Percentiles rank a stretch among this genome's conserved stretches.
These are phyloP conservation scores for Raphidocelis subcapitata DNA, from an alignment of 139 green algal species.

Conservation along the genomic window DNA sequence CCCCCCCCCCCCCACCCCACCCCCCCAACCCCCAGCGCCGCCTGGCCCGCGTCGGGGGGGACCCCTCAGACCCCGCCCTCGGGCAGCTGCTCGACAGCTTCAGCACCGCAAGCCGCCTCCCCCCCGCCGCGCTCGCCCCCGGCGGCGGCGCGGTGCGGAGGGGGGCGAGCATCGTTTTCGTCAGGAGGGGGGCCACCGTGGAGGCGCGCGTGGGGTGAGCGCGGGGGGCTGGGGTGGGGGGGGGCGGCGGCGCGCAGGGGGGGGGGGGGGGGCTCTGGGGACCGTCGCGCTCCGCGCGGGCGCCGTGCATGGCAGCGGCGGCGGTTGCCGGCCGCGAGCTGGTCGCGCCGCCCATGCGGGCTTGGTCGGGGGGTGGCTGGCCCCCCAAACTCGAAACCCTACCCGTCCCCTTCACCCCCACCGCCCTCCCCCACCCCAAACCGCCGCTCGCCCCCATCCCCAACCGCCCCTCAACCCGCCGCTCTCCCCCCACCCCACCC, in stretches of 20 bases:
- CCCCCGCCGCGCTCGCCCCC: constrained; percentile 13
- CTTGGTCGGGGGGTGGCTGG: too few species aligned
- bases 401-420: too few species aligned
- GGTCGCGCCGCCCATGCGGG: too few species aligned
- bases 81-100: constrained; percentile 51
- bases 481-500: too few species aligned
- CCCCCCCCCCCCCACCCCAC: too few species aligned
- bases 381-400: too few species aligned
- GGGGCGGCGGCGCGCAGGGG: background rate
- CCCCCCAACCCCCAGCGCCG: too few species aligned
- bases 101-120: constrained; percentile 23
- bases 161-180: constrained; percentile 56
- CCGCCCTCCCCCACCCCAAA: too few species aligned
- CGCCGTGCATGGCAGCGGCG: too few species aligned
- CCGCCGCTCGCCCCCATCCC: background rate
- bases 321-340: too few species aligned
- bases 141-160: constrained; percentile 38
- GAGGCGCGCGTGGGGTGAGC: constrained; percentile 6
- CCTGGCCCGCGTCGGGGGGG: background rate
- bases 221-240: background rate
- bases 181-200: constrained; percentile 3
- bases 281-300: too few species aligned
- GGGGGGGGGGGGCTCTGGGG: background rate
- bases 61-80: constrained; percentile 44
- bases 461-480: background rate